Conservation (phyloP, 768 basidiomycete species). For the Tulasnella sp. region DNA sequence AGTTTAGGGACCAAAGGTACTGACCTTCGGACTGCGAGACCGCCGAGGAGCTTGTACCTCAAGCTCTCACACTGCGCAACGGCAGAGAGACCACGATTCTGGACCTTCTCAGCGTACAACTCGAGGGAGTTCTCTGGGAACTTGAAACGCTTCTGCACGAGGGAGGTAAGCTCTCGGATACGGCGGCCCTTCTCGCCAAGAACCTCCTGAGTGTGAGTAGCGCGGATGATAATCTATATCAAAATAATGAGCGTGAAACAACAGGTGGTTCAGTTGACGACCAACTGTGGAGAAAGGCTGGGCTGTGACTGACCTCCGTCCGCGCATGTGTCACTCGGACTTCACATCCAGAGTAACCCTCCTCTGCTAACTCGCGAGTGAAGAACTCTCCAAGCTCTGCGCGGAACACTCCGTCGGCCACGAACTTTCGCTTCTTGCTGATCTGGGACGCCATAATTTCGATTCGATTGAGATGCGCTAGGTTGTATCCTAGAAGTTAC, state of each 20-base stretch:
- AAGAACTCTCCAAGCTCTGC: slow-evolving; percentile 99
- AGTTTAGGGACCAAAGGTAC: slow-evolving; percentile 31
- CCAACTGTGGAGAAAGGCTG: not conserved
- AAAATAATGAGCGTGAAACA: not conserved
- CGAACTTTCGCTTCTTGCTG: slow-evolving; percentile 98
- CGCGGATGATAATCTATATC: slow-evolving; percentile 90
- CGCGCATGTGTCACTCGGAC: slow-evolving; percentile 98
- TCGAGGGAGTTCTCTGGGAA: slow-evolving; percentile 99
- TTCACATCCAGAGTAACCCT: slow-evolving; percentile 99
- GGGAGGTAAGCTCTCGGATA: slow-evolving; percentile 94
- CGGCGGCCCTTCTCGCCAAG: slow-evolving; percentile 98
- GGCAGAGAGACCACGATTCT: slow-evolving; percentile 94
- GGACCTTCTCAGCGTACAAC: slow-evolving; percentile 98
- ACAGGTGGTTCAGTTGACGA: too few relatives aligned
- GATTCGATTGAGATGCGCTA: not conserved
- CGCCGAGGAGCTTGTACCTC: slow-evolving; percentile 97
- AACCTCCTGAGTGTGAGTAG: slow-evolving; percentile 98
- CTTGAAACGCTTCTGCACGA: slow-evolving; percentile 99
- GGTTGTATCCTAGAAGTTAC: not conserved
- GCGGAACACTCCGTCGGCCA: slow-evolving; percentile 97
- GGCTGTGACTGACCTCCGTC: slow-evolving; percentile 62
- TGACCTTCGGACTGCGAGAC: slow-evolving; percentile 95
- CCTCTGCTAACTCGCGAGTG: slow-evolving; percentile 93
- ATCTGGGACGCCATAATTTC: slow-evolving; percentile 63
- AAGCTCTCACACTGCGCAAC: slow-evolving; percentile 98